Base-by-base conservation (phyloP, 345 rosid genomes). In the Camelina hispida region DNA sequence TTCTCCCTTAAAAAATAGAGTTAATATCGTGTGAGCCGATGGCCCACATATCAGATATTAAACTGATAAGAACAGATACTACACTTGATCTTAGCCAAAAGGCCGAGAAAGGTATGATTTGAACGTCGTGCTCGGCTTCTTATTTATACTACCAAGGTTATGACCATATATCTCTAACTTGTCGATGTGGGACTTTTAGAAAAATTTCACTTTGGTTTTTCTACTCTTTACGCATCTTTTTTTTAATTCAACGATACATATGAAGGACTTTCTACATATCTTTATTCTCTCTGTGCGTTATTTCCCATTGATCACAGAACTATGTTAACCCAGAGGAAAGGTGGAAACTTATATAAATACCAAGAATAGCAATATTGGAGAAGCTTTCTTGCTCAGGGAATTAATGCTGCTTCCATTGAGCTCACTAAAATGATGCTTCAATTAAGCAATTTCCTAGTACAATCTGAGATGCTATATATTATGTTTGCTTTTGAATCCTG, bases 51-150 rank as follows among this genome's bases (percentile, higher is more conserved):
- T 81, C 83, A 85, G 85, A 83, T 85, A 85, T 81, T 81, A 85
- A 83, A 85, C 84, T 81, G 86, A 83, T 85, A 83, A 83, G 84
- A 83, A 83, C 85, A 85, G 79, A 81, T 83, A 83, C 85, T 83
- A 85, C 85, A 83, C 81, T 85, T 83, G 88, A 85, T 85, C 87
- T 85, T 85, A 85, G 86, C 88, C 88, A 81, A 85, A 85, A 85
- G 84, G 88, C 87, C 84, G 60, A 69, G 63, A 69, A 56, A 55
- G 43, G 73, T 68, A 55, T 42, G 53, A 42, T 1, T 48, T 22
- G n/a, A 0, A 12, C 0, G 9, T 1, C 28, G 4, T 3, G 28
- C 0, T 25, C 4, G 4, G 28, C 0, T 25, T 25, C 28, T 3
- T 3, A 25, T 25, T 25, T 25, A 25, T 25, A 25, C 28, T 25